Evolutionary conservation across 1,284 basidiomycete genomes (phyloP).

Genomic region (Caloboletus firmus): DNA sequence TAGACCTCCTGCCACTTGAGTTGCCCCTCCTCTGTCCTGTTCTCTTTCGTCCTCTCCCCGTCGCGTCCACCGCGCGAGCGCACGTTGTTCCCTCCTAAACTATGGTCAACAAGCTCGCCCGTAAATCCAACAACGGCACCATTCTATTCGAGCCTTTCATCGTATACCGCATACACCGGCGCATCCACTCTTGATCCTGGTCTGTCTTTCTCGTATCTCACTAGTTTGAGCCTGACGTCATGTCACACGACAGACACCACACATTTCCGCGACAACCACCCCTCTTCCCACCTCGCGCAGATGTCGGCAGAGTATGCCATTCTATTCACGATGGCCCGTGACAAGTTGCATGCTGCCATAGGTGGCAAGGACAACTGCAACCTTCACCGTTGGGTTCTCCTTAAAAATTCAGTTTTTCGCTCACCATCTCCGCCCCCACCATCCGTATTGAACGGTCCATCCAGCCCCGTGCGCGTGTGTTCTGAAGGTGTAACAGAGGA

Average conservation of each 20-base stretch:
- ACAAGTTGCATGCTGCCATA: constrained; percentile 66
- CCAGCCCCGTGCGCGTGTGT: constrained; percentile 38
- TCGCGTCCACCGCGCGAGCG: constrained; percentile 33
- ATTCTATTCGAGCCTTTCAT: constrained; percentile 81
- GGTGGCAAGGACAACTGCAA: constrained; percentile 64
- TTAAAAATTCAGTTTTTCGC: constrained; percentile 76
- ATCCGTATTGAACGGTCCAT: constrained; percentile 32
- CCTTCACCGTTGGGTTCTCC: constrained; percentile 80
- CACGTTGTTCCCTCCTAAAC: constrained; percentile 49
- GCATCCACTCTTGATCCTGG: constrained; percentile 31
- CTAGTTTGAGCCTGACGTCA: constrained; percentile 2
- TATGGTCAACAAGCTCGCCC: constrained; percentile 80
- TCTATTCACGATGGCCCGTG: constrained; percentile 65
- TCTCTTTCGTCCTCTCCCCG: constrained; percentile 18
- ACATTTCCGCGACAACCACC: constrained; percentile 12
- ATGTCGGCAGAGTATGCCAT: constrained; percentile 51
- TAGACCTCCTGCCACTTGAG: constrained; percentile 23
- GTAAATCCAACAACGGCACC: constrained; percentile 78
- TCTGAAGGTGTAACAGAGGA: constrained; percentile 43
- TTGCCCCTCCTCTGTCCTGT: constrained; percentile 22
- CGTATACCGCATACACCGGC: constrained; percentile 78
- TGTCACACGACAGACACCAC: constrained; percentile 22
- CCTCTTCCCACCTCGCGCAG: constrained; percentile 23
- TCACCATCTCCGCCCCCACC: constrained; percentile 43
- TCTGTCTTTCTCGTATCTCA: constrained; percentile 12